Evolutionary conservation across 768 basidiomycete species (phyloP).

Genomic region (Trametes coccinea): DNA sequence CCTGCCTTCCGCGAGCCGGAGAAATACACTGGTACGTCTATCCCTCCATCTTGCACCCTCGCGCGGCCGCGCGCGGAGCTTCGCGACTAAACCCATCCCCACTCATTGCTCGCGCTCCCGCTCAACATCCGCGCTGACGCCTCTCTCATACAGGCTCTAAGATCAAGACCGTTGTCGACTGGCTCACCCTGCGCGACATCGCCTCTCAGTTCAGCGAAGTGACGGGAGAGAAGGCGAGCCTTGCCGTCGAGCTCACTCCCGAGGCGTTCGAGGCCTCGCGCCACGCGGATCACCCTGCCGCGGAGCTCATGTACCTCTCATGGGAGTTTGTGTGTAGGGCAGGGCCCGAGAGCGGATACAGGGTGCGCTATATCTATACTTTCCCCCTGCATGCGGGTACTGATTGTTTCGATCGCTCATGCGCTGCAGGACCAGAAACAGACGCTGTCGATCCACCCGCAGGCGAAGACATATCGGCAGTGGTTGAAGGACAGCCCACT

Average conservation of each 20-base stretch:
- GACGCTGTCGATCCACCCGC: conserved; percentile 12
- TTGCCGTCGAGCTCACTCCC: conserved; percentile 14
- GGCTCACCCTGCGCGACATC: conserved; percentile 8
- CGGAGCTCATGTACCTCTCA: conserved; percentile 14
- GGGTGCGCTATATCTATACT: background rate
- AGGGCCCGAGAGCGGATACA: conserved; percentile 2
- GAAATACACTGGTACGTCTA: conserved; percentile 7
- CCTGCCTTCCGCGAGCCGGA: conserved; percentile 14
- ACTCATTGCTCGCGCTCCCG: no score
- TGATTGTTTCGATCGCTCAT: no score
- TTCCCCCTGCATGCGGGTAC: no score
- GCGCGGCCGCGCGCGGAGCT: no score
- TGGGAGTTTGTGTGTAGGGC: conserved; percentile 9
- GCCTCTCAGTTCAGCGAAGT: conserved; percentile 10
- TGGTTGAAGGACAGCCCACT: conserved; percentile 13
- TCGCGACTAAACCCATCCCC: no score
- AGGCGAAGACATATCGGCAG: conserved; percentile 14
- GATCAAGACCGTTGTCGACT: conserved; percentile 16
- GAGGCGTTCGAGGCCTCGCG: conserved; percentile 10
- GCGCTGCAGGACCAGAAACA: conserved; percentile 1
- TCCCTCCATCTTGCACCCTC: background rate
- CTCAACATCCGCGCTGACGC: background rate
- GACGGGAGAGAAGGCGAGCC: conserved; percentile 15
- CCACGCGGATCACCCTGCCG: conserved; percentile 8
- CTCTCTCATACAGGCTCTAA: background rate